Base-by-base conservation (phyloP, 2,329 filamentous ascomycete species). In the Spiromastix sp. region DNA sequence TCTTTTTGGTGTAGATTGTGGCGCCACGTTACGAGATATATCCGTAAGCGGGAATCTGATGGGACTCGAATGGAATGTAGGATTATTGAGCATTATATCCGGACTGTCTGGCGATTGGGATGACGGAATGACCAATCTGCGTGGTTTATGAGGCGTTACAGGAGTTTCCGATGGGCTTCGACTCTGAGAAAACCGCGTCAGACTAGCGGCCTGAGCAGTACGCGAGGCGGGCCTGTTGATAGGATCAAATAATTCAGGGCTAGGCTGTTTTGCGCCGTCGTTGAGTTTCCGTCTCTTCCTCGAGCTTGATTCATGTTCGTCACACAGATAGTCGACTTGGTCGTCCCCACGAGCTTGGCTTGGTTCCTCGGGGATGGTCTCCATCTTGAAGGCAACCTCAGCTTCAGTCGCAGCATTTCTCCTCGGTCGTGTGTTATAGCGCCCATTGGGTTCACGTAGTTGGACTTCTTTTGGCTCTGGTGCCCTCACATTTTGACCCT, bases 101-200 rank as follows among this genome's bases (percentile, higher is more conserved):
- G 60, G 59, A 29, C 59, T 63, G 43, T 63, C 59, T 2, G 60
- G 60, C 5, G 60, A 63, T 26, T 64, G 60, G 5, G 60, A 63
- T 3, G 60, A 64, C 4, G 59, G 60, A 36, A 64, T 55, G 35
- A 60, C 57, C 6, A 48, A 40, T 30, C 40, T 52, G 12, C 38
- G 42, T 20, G 33, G 34, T 40, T 59, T 62, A 27, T 43, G 48
- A 4, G 60, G 60, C 1, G 60, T 64, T 5, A 45, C 36, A 20
- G 54, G 56, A 9, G 20, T 25, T 17, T 25, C n/a, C n/a, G n/a
- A n/a, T n/a, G n/a, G n/a, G n/a, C n/a, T n/a, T n/a, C n/a, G n/a
- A n/a, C n/a, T n/a, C n/a, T n/a, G n/a, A n/a, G n/a, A n/a, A n/a
- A n/a, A n/a, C n/a, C n/a, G n/a, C n/a, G n/a, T n/a, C n/a, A n/a